Percentiles rank a stretch among this genome's conserved stretches.
phyloP scores from a whole-genome alignment of 2,329 filamentous ascomycete species.

The Trichoderma asperellum region DNA sequence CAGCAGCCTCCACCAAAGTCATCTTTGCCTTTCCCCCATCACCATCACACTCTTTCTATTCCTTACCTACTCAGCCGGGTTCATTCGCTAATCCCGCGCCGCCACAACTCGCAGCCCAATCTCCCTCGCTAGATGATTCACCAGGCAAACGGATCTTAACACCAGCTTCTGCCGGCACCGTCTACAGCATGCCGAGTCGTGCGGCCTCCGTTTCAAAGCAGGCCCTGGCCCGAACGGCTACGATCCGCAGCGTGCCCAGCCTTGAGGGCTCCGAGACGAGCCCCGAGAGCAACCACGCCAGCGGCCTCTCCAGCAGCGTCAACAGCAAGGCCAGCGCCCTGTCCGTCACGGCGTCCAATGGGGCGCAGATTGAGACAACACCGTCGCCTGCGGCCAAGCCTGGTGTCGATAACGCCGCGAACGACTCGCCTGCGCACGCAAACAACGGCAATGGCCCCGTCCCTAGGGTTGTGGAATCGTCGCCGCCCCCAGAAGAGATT shows the following conservation, averaged over 20 bases:
- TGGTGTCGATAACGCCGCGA: slow-evolving; percentile 33
- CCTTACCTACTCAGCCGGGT: not conserved
- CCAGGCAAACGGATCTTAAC: slow-evolving; percentile 41
- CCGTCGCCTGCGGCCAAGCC: slow-evolving; percentile 39
- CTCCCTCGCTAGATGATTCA: slow-evolving; percentile 39
- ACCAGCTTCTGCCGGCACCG: slow-evolving; percentile 45
- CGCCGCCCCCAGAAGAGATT: slow-evolving; percentile 36
- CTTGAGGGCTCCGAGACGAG: slow-evolving; percentile 56
- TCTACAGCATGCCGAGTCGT: slow-evolving; percentile 47
- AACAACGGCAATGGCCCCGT: slow-evolving; percentile 33
- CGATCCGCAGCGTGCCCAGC: slow-evolving; percentile 62
- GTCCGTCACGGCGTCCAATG: slow-evolving; percentile 46
- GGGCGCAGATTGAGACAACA: slow-evolving; percentile 38
- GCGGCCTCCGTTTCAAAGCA: slow-evolving; percentile 41
- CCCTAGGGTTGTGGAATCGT: slow-evolving; percentile 41
- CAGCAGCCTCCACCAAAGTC: not conserved
- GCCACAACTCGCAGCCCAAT: slow-evolving; percentile 19
- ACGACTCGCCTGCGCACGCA: slow-evolving; percentile 41
- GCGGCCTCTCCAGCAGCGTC: slow-evolving; percentile 59
- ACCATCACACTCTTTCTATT: not conserved
- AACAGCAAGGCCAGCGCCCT: slow-evolving; percentile 57
- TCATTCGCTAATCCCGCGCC: slow-evolving; percentile 33
- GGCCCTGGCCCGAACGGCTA: slow-evolving; percentile 44
- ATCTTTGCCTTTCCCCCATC: not conserved
- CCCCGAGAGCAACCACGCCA: slow-evolving; percentile 54